These are phyloP conservation scores for Backusella liffmaniae DNA, from an alignment of 192 early-diverging fungal species.

Conservation along the genomic window DNA sequence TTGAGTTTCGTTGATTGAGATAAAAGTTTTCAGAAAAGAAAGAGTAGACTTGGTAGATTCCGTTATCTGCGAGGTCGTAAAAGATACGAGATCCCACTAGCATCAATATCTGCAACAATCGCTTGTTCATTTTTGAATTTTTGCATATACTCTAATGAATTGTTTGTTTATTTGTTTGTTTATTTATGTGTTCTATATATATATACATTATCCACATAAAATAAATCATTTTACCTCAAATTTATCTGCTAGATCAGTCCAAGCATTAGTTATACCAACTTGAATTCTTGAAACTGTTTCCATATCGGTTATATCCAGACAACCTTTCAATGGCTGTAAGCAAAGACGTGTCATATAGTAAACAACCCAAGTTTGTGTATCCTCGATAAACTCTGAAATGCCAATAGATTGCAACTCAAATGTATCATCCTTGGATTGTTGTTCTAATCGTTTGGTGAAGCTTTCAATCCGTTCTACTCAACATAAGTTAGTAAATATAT, in stretches of 20 bases:
- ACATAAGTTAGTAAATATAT: not conserved
- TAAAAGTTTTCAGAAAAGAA: not conserved
- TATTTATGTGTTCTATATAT: not conserved
- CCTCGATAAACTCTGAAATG: slow-evolving; percentile 1
- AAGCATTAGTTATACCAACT: slow-evolving; percentile 34
- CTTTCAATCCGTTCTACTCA: not conserved
- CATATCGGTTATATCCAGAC: slow-evolving; percentile 37
- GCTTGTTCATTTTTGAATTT: not conserved
- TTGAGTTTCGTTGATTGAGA: not conserved
- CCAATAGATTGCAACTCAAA: not conserved
- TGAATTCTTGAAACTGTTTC: slow-evolving; percentile 37
- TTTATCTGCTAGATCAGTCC: slow-evolving; percentile 36
- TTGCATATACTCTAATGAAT: slow-evolving; percentile 12
- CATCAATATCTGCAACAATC: slow-evolving; percentile 14
- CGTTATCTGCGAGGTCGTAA: slow-evolving; percentile 38
- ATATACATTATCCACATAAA: not conserved
- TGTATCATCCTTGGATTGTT: not conserved
- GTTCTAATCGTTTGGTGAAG: not conserved
- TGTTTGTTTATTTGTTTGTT: not conserved
- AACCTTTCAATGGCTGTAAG: slow-evolving; percentile 41
- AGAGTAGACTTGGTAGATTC: slow-evolving; percentile 17
- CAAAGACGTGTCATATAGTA: slow-evolving; percentile 18
- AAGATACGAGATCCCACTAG: slow-evolving; percentile 33
- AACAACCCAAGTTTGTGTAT: slow-evolving; percentile 5
- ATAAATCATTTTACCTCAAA: slow-evolving; percentile 23